phyloP scores from a whole-genome alignment of 2,329 filamentous ascomycete genomes.

The Diaporthe ilicicola region DNA sequence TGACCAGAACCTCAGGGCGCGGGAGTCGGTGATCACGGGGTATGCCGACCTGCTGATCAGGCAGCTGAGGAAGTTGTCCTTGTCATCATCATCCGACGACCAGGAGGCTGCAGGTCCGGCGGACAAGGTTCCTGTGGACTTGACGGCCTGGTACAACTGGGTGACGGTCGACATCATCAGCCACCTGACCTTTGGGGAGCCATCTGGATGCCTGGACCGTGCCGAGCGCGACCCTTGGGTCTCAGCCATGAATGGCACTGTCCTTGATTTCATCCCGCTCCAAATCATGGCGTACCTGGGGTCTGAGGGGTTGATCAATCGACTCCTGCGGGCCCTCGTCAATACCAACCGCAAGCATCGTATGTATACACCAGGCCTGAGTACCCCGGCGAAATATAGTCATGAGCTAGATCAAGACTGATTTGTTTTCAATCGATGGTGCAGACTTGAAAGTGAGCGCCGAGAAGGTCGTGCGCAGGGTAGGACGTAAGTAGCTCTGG shows the following conservation, averaged over 20 bases:
- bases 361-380: too few relatives aligned
- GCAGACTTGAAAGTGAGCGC: slow-evolving; percentile 6
- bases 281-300: slow-evolving; percentile 3
- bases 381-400: too few relatives aligned
- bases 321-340: not conserved
- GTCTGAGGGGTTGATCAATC: not conserved
- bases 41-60: slow-evolving; percentile 34
- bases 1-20: slow-evolving; percentile 33
- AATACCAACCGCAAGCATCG: slow-evolving; percentile 2
- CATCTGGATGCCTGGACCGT: slow-evolving; percentile 37
- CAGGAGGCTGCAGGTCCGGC: not conserved
- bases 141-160: slow-evolving; percentile 36
- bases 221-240: slow-evolving; percentile 37
- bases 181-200: slow-evolving; percentile 38
- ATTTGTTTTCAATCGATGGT: not conserved
- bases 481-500: not conserved
- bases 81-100: not conserved
- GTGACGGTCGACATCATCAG: slow-evolving; percentile 40
- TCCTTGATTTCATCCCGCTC: slow-evolving; percentile 28
- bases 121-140: slow-evolving; percentile 32
- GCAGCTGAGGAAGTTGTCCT: slow-evolving; percentile 24
- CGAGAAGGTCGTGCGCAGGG: slow-evolving; percentile 2
- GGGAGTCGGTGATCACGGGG: slow-evolving; percentile 32
- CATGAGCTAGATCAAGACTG: not conserved
- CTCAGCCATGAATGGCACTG: slow-evolving; percentile 30